Base-by-base conservation (phyloP, 2,329 filamentous ascomycete species). In the Didymella pinodella region DNA sequence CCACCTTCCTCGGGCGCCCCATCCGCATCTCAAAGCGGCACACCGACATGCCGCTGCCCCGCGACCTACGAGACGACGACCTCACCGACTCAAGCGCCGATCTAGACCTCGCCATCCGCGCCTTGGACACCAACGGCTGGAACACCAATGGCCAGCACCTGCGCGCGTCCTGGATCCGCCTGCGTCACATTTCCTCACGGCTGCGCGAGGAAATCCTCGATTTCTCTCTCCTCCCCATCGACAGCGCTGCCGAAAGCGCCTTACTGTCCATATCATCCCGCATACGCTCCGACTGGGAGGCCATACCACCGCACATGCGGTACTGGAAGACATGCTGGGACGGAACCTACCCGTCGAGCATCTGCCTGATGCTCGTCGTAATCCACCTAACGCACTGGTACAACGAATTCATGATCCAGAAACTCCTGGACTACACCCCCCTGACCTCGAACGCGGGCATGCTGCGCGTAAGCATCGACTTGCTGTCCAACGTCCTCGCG, bases 371-470 rank as follows among this genome's bases (percentile, higher is more conserved):
- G 75, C 64, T 77, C 8, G 67, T 71, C 22, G 58, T 70, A n/a
- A 63, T 72, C 31, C 69, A 75, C 54, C 62, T 75, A 8, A 70
- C 67, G 7, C 68, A 75, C 58, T 70, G 68, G 64, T 75, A 75
- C 64, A 75, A 71, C 44, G 73, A 76, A 43, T 76, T 75, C 61
- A 70, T 76, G 65, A 70, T 76, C 18, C 72, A 73, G 31, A 74
- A 70, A 22, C 63, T 75, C 7, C 69, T 76, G 25, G 71, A 71
- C 7, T 67, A 66, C 47, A 62, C 59, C 5, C 65, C 67, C 0
- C 57, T 74, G 8, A 69, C 67, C 0, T 62, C 65, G 38, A 72
- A 75, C 45, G 45, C 55, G 1, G 61, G 68, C 1, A 62, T 75
- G 10, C 54, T 75, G 25, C 68, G 65, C 44, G 68, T 74, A 3